phyloP scores from a whole-genome alignment of 2,329 filamentous ascomycete species.

The Fusarium austroafricanum region DNA sequence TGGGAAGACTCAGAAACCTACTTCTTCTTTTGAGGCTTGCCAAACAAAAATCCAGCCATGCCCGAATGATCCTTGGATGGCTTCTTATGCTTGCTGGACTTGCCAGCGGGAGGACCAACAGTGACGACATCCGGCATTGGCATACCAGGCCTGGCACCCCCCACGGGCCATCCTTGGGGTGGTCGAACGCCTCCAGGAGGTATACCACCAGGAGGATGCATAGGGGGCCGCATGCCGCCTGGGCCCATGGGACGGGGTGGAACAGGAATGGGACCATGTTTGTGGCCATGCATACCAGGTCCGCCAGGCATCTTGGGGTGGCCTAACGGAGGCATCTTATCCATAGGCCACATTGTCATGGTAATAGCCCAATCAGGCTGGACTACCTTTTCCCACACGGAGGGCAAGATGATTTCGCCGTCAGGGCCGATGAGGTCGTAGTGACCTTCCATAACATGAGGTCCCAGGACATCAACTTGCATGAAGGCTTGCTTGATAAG shows the following conservation, averaged over 20 bases:
- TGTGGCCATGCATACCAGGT: constrained; percentile 20
- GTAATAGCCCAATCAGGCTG: constrained; percentile 73
- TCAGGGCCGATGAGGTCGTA: constrained; percentile 85
- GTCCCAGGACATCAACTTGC: constrained; percentile 80
- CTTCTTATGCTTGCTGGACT: constrained; percentile 44
- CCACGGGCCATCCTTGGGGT: constrained; percentile 35
- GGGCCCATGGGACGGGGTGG: constrained; percentile 7
- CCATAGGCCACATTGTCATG: constrained; percentile 71
- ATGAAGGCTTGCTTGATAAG: constrained; percentile 86
- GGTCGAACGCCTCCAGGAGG: constrained; percentile 36
- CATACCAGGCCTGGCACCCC: constrained; percentile 5
- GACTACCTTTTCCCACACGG: constrained; percentile 83
- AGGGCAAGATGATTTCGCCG: constrained; percentile 83
- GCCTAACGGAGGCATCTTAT: constrained; percentile 52
- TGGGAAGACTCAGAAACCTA: constrained; percentile 27
- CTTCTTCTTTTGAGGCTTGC: constrained; percentile 50
- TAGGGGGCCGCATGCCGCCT: constrained; percentile 27
- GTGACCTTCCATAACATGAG: constrained; percentile 80
- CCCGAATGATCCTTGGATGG: constrained; percentile 24
- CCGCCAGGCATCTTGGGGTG: constrained; percentile 37
- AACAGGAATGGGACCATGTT: constrained; percentile 26
- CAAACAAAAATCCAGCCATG: constrained; percentile 45
- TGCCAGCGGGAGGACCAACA: constrained; percentile 32
- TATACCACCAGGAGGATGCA: constrained; percentile 9
- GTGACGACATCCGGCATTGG: constrained; percentile 39